A percentile compares a stretch with the other conserved stretches of the same genome.
These are phyloP conservation scores for Colletotrichum lentis DNA, from an alignment of 2,329 filamentous ascomycete species.

Conservation along the genomic window DNA sequence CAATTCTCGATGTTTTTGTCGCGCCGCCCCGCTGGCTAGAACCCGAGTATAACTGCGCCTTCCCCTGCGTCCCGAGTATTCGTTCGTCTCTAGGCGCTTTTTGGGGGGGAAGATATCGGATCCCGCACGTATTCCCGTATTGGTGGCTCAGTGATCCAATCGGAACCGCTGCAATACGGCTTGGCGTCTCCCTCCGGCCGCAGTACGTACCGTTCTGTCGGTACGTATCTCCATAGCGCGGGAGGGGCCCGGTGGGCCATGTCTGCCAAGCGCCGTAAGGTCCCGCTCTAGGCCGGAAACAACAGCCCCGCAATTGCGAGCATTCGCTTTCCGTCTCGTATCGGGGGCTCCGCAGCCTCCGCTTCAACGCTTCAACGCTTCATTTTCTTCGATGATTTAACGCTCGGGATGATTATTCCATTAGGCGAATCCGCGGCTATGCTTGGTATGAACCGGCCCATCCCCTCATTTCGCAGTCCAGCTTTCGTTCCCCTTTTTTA, in stretches of 20 bases:
- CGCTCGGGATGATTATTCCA: not conserved
- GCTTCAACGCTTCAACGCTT: not conserved
- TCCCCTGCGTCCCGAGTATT: constrained; percentile 15
- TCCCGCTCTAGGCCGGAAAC: not conserved
- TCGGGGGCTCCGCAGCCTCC: not conserved
- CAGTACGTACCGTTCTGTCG: not conserved
- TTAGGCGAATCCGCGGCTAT: not conserved
- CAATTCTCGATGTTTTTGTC: not conserved
- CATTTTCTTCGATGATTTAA: constrained; percentile 14
- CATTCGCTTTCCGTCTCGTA: constrained; percentile 26
- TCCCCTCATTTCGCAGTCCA: not conserved
- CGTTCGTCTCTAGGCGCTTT: not conserved
- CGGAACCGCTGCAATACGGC: not conserved
- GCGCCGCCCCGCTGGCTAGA: not conserved
- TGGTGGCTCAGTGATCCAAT: constrained; percentile 10
- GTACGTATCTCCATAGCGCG: too few species aligned
- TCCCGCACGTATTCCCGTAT: constrained; percentile 9
- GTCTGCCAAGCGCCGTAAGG: constrained; percentile 11
- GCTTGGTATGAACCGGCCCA: not conserved
- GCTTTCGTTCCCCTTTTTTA: constrained; percentile 1
- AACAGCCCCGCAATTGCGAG: constrained; percentile 23
- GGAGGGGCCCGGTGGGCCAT: not conserved
- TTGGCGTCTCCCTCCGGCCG: not conserved
- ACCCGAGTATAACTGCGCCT: constrained; percentile 26
- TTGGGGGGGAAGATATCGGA: not conserved